Percentiles rank a stretch among this genome's conserved stretches.
These are phyloP conservation scores for Neurospora tetrasperma DNA, from an alignment of 495 filamentous ascomycete genomes.

Conservation along the genomic window DNA sequence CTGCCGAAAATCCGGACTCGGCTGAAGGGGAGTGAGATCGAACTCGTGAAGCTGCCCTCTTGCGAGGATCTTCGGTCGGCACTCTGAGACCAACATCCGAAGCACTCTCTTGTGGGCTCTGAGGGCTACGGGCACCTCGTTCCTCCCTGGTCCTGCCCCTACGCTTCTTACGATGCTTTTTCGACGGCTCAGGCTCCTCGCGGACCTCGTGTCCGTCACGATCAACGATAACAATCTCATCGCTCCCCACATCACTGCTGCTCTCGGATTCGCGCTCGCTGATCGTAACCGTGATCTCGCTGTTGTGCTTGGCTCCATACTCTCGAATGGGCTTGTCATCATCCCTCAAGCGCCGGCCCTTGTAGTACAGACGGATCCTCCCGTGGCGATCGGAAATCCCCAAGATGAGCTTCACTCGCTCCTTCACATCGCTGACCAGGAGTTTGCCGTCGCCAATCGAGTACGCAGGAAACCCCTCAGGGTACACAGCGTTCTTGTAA, in stretches of 20 bases:
- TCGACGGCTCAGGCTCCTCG: conserved; percentile 1
- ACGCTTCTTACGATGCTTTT: conserved; percentile 16
- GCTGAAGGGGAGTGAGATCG: conserved; percentile 18
- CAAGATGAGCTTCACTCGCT: conserved; percentile 53
- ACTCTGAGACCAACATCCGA: conserved; percentile 25
- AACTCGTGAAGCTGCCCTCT: conserved; percentile 17
- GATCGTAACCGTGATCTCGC: conserved; percentile 54
- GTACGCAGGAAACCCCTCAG: conserved; percentile 68
- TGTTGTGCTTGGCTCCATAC: conserved; percentile 71
- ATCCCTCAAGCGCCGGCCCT: conserved; percentile 66
- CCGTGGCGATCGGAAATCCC: conserved; percentile 46
- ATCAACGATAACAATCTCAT: conserved; percentile 33
- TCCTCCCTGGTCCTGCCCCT: conserved; percentile 17
- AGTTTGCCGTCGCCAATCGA: conserved; percentile 71
- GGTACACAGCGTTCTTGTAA: conserved; percentile 60
- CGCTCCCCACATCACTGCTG: conserved; percentile 39
- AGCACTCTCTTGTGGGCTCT: conserved; percentile 28
- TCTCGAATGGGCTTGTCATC: conserved; percentile 52
- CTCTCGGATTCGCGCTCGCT: conserved; percentile 36
- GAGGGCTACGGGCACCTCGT: conserved; percentile 3
- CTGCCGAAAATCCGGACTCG: conserved; percentile 10
- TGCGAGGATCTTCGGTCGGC: conserved; percentile 12
- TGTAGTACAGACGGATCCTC: conserved; percentile 67
- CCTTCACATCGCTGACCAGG: conserved; percentile 54
- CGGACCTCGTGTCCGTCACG: conserved; percentile 10